Evolutionary conservation across 1,139 yeast species (phyloP), one percentile per base, ranked within the genome.

Genomic region (Kurtzmaniella natalensis): DNA sequence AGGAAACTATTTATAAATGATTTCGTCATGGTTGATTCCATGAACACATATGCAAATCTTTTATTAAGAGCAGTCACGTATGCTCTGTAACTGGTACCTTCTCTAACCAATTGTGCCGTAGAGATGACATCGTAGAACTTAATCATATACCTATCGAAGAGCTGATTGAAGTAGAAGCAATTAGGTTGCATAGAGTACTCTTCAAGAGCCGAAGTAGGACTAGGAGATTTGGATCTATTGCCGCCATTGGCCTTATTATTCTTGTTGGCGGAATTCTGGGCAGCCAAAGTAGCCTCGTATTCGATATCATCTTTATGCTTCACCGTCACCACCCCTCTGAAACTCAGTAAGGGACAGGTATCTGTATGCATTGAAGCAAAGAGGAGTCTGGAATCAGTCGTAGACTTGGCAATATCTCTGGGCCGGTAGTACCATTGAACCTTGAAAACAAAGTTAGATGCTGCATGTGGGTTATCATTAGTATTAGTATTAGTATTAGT

Each of bases 381-480:
- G 4, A 92, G 61, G 33, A 84, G 59, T 37, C 98, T 67, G 3
- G 96, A 73, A 53, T 88, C 95, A 5, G 67, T 57, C 1, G 83
- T 67, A 25, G 74, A 70, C 41, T 79, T 74, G 35, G 82, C 78
- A 30, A 89, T 81, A 53, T 88, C 97, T 41, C 94, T 64, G 0
- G 96, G 94, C 32, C 98, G 68, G 52, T 88, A 87, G 53, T 82
- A 82, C 97, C 97, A 89, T 59, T 89, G 94, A 44, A 92, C 79
- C 39, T 78, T 80, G 44, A 87, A 78, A 41, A 62, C 57, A 50
- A 66, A 81, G 34, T 72, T 68, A 24, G 64, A 67, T 2, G 82
- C 78, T 18, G 39, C 57, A 18, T 52, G 62, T 4, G 53, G 43
- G 7, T 40, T 38, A 2, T 42, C 37, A 20, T 37, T 38, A 7